Conservation (phyloP, 441 rosid species). For the Syzygium malaccense region DNA sequence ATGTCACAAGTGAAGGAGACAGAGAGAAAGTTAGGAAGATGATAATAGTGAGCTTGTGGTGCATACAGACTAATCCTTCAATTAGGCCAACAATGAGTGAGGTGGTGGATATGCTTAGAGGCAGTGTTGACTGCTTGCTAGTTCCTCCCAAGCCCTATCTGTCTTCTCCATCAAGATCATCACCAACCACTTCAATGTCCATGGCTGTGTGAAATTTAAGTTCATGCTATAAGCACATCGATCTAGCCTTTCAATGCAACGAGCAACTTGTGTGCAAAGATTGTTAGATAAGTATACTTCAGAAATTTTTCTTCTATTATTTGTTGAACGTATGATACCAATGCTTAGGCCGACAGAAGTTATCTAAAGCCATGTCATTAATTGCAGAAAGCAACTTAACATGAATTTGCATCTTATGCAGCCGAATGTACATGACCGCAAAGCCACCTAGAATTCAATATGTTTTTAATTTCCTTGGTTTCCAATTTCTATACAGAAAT, state of each 20-base stretch:
- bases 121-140: neutral
- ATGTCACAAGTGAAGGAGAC: neutral
- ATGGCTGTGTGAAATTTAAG: no score
- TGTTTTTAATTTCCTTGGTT: neutral
- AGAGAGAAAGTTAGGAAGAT: slow-evolving; percentile 1
- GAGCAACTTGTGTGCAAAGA: no score
- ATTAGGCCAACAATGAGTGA: neutral
- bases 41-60: slow-evolving; percentile 4
- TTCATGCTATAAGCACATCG: no score
- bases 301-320: no score
- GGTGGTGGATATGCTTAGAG: neutral
- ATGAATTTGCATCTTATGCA: neutral
- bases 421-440: neutral
- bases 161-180: neutral
- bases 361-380: neutral
- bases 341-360: no score
- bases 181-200: neutral
- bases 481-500: neutral
- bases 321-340: no score
- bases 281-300: no score
- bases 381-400: neutral
- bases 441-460: neutral
- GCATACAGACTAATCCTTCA: neutral
- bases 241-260: no score
- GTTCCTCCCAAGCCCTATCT: neutral